Evolutionary conservation across 768 basidiomycete species (phyloP).

Genomic region (Pleurotus cornucopiae): DNA sequence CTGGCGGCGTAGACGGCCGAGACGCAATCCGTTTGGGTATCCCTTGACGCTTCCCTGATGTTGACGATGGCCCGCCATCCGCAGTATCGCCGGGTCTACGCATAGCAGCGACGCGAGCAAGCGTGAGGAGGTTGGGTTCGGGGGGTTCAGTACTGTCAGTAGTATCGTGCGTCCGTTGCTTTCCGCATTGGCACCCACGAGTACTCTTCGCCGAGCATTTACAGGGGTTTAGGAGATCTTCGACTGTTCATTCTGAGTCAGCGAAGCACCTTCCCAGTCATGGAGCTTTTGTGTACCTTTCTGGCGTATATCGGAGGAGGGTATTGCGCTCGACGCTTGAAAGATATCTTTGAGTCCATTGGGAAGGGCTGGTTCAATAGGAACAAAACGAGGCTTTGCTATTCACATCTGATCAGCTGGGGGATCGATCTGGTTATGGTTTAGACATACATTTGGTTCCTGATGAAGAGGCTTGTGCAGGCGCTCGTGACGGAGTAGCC

Average conservation of each 20-base stretch:
- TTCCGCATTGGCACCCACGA: slow-evolving; percentile 45
- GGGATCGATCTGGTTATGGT: not conserved
- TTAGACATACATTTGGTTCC: slow-evolving; percentile 19
- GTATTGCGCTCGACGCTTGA: slow-evolving; percentile 21
- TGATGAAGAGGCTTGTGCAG: slow-evolving; percentile 28
- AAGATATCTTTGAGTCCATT: slow-evolving; percentile 66
- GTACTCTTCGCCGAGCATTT: slow-evolving; percentile 35
- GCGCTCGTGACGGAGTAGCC: slow-evolving; percentile 26
- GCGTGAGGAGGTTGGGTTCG: slow-evolving; percentile 22
- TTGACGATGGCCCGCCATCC: slow-evolving; percentile 12
- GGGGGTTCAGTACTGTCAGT: slow-evolving; percentile 7
- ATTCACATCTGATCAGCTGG: slow-evolving; percentile 5
- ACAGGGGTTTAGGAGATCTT: slow-evolving; percentile 62
- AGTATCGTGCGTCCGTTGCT: slow-evolving; percentile 19
- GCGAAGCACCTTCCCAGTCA: too few relatives aligned
- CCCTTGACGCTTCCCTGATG: not conserved
- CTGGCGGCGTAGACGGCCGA: slow-evolving; percentile 20
- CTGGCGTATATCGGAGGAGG: slow-evolving; percentile 42
- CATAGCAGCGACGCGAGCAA: slow-evolving; percentile 35
- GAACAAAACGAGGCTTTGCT: slow-evolving; percentile 63
- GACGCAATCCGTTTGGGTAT: slow-evolving; percentile 2
- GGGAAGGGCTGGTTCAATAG: slow-evolving; percentile 66
- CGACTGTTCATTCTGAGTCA: slow-evolving; percentile 33
- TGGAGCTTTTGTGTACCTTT: slow-evolving; percentile 31
- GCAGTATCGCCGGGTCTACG: slow-evolving; percentile 15